Evolutionary conservation across 148 eudicot genomes (phyloP), one percentile per base, ranked within the genome.

Genomic region (Salicornia ramosissima): DNA sequence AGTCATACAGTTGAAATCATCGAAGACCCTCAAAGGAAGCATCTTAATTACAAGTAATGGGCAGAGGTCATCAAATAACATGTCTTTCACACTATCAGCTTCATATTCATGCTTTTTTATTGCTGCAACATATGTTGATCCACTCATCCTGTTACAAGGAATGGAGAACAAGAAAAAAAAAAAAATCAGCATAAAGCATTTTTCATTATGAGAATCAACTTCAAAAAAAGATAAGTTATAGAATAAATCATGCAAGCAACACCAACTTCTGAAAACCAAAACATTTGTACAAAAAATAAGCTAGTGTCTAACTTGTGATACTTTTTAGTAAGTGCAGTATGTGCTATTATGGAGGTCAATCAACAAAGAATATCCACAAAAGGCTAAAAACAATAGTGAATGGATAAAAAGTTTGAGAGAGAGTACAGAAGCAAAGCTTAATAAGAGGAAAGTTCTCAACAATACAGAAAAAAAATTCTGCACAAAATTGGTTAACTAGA

Each of bases 21-120:
- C 67, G 45, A 90, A 90, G 59, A 90, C 86, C 71, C 84, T 81
- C 65, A 88, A 61, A 18, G 96, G 96, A 68, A 90, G 93, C 75
- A 90, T 79, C 85, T 80, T 86, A 77, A 88, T 80, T 25, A 88
- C 58, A 49, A 90, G 90, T 70, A 90, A 77, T 46, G 96, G 96
- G 77, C 87, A 88, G 68, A 90, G 88, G 72, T 78, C 85, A 70
- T 68, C 78, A 74, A 88, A 90, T 51, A 88, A 79, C 77, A 78
- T 50, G 16, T 73, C 77, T 59, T 76, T 80, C 79, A 67, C 28
- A 58, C 69, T 46, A 51, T 55, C 70, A 24, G 76, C 12, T 72
- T 67, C 78, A 66, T 64, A 69, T 10, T 47, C 71, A 65, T 67
- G 46, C 64, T 67, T 45, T 46, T 24, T 64, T 50, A 73, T 75